Conservation (phyloP, 1,284 basidiomycete genomes). For the Cryptococcus sp. region DNA sequence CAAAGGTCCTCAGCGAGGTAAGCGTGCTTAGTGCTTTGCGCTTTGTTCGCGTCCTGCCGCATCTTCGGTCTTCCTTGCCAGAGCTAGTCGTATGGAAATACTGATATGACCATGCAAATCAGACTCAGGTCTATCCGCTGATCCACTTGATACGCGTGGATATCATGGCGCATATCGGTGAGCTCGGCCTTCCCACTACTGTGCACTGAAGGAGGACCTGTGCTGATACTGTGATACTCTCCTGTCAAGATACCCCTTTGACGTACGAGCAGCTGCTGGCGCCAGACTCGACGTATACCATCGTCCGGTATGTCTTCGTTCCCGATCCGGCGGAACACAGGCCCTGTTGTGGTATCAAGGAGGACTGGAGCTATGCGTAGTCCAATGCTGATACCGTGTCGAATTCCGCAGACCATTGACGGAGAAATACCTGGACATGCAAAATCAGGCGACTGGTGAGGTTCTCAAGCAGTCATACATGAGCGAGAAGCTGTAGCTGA, state of each 20-base stretch:
- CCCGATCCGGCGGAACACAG: neutral
- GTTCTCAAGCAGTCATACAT: neutral
- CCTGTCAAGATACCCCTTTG: slow-evolving; percentile 67
- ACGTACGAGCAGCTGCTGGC: slow-evolving; percentile 73
- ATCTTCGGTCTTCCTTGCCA: no score
- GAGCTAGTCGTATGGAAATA: no score
- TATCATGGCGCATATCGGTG: slow-evolving; percentile 53
- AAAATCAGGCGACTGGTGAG: slow-evolving; percentile 51
- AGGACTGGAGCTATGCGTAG: neutral
- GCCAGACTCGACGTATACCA: slow-evolving; percentile 83
- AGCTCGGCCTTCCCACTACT: slow-evolving; percentile 1
- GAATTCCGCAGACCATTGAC: slow-evolving; percentile 41
- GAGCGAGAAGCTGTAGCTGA: neutral
- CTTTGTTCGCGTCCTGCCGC: no score
- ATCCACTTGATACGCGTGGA: slow-evolving; percentile 54
- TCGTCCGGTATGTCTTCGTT: slow-evolving; percentile 58
- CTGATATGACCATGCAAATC: neutral
- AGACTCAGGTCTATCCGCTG: slow-evolving; percentile 52
- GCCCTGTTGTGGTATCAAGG: neutral
- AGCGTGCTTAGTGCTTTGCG: slow-evolving; percentile 6
- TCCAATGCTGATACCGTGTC: no score
- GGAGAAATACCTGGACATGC: slow-evolving; percentile 49
- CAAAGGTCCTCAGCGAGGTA: slow-evolving; percentile 39
- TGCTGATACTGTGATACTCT: no score
- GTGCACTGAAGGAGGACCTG: no score